phyloP scores from a whole-genome alignment of 2,329 filamentous ascomycete genomes.

The Penicillium polonicum region DNA sequence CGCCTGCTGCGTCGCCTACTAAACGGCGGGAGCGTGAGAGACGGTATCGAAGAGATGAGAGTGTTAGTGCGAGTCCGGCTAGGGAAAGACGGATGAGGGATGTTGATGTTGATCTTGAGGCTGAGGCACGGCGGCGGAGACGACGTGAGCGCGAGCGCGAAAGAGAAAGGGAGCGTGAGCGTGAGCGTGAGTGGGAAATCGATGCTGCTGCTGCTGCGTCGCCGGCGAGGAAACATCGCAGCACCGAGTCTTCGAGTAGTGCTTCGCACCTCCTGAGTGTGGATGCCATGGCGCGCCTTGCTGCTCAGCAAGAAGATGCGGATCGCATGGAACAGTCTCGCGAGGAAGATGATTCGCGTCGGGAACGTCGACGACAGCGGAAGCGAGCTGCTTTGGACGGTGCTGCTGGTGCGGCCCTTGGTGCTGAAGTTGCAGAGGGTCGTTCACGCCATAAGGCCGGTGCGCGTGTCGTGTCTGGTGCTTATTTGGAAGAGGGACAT shows the following conservation, averaged over 20 bases:
- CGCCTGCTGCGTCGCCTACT: constrained; percentile 37
- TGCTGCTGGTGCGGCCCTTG: constrained; percentile 19
- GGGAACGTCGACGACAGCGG: constrained; percentile 28
- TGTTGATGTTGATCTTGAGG: constrained; percentile 21
- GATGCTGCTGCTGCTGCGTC: constrained; percentile 16
- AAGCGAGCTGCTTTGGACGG: constrained; percentile 27
- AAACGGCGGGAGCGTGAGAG: constrained; percentile 36
- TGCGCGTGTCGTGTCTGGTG: constrained; percentile 67
- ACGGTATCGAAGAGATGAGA: constrained; percentile 29
- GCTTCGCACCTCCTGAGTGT: constrained; percentile 46
- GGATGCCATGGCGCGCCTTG: constrained; percentile 65
- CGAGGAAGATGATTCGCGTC: constrained; percentile 28
- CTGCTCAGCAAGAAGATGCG: constrained; percentile 60
- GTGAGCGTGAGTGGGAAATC: constrained; percentile 11
- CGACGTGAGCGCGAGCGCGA: constrained; percentile 25
- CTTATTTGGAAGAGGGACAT: constrained; percentile 65
- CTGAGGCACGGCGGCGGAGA: constrained; percentile 28
- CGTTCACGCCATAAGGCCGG: constrained; percentile 49
- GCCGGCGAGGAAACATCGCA: constrained; percentile 38
- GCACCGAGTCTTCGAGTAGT: constrained; percentile 45
- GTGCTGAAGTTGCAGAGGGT: constrained; percentile 24
- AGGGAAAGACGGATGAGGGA: constrained; percentile 23
- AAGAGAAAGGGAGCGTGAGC: constrained; percentile 1
- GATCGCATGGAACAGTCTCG: constrained; percentile 47
- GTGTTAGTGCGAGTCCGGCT: constrained; percentile 26